Evolutionary conservation across 2,329 filamentous ascomycete genomes (phyloP).

Genomic region (Penicillium corylophilum): DNA sequence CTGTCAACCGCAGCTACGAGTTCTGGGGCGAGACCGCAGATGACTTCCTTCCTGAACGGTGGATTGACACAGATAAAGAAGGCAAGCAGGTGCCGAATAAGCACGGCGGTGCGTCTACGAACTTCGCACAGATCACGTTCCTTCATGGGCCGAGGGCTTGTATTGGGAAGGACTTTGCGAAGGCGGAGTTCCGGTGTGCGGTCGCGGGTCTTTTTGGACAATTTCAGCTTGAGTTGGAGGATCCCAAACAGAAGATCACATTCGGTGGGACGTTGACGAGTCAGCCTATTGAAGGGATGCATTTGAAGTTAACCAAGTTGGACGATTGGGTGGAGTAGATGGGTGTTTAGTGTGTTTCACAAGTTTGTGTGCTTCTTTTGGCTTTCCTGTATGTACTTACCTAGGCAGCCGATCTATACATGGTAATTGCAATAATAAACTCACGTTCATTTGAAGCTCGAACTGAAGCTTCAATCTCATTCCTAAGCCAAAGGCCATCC

Average conservation of each 20-base stretch:
- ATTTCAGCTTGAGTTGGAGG: conserved; percentile 38
- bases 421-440: neutral
- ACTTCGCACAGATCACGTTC: conserved; percentile 42
- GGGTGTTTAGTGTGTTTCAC: neutral
- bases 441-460: neutral
- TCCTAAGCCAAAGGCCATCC: neutral
- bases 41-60: conserved; percentile 75
- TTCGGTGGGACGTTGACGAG: conserved; percentile 10
- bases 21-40: conserved; percentile 73
- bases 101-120: conserved; percentile 45
- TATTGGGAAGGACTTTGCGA: conserved; percentile 46
- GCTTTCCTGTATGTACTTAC: too few relatives aligned
- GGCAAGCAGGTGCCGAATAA: conserved; percentile 51
- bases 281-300: conserved; percentile 13
- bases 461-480: neutral
- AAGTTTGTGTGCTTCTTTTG: too few relatives aligned
- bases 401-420: neutral
- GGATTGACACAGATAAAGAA: conserved; percentile 62
- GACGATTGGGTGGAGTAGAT: conserved; percentile 1
- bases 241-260: conserved; percentile 15
- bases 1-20: conserved; percentile 63
- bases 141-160: conserved; percentile 39
- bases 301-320: conserved; percentile 12
- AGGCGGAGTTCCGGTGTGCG: conserved; percentile 41
- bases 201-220: conserved; percentile 40